phyloP scores from a whole-genome alignment of 2,329 filamentous ascomycete genomes.

The Aspergillus vadensis region DNA sequence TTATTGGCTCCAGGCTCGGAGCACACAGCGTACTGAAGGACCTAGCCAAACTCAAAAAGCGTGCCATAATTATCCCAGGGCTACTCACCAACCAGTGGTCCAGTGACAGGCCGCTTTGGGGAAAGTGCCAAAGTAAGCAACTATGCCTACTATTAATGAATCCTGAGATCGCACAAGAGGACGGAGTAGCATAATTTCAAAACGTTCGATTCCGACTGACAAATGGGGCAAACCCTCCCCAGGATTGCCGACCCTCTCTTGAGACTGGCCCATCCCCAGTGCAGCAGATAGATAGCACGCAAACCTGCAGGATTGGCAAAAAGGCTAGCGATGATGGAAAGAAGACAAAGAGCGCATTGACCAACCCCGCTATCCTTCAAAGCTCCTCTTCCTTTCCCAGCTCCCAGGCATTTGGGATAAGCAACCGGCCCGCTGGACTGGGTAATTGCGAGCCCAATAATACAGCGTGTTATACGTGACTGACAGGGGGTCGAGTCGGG shows the following conservation, averaged over 20 bases:
- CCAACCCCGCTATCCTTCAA: conserved; percentile 8
- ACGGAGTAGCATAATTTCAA: neutral
- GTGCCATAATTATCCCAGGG: neutral
- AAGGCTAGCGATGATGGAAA: neutral
- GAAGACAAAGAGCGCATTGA: conserved; percentile 9
- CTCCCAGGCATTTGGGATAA: conserved; percentile 8
- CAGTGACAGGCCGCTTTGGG: neutral
- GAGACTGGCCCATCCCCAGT: neutral
- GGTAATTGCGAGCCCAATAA: neutral
- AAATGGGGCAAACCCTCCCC: neutral
- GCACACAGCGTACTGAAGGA: neutral
- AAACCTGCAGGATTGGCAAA: conserved; percentile 6
- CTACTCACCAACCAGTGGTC: neutral
- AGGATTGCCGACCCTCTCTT: too few species aligned
- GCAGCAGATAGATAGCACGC: neutral
- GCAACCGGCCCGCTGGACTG: conserved; percentile 14
- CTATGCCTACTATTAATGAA: neutral
- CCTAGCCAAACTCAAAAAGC: conserved; percentile 2
- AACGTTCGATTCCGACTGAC: neutral
- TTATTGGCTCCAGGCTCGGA: neutral
- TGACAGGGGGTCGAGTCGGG: neutral
- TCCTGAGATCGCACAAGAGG: neutral
- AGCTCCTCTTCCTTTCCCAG: neutral
- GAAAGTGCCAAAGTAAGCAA: neutral
- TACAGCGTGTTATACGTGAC: neutral